Evolutionary conservation across 108 stramenopile genomes (phyloP), one percentile per base, ranked within the genome.

Genomic region (Aurantiochytrium sp.): DNA sequence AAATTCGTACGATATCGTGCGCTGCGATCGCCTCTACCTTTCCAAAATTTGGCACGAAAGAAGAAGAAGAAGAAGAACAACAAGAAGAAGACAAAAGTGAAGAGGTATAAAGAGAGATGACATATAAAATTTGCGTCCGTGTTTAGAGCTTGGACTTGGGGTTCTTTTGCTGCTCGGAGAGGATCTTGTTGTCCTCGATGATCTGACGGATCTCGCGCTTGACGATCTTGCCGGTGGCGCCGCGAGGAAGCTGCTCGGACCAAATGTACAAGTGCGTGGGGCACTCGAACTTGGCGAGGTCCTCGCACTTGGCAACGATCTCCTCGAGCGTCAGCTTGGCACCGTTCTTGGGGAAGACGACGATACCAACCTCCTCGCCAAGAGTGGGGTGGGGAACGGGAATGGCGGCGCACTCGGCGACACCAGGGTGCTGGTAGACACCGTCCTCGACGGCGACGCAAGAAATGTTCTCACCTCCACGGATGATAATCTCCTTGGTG

Each of bases 381-480:
- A 88, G 44, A 21, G 88, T 5, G 16, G 60, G 60, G 64, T 69
- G 25, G 25, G 59, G 59, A 4, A 88, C 21, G 10, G 49, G 49
- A 19, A 64, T 64, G 64, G 53, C 88, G 23, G 60, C 25, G 25
- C 44, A 51, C 28, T 73, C 64, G 25, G 51, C 88, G 42, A 91
- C 90, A 19, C 19, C 47, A 19, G 88, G 72, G 49, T 91, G 88
- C 29, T 89, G 51, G 88, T 88, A 25, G 73, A 91, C 69, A 6
- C 35, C 90, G 14, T 83, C 89, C 55, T 91, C 91, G 58, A 91
- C 87, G 19, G 89, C 91, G 44, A 87, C 58, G 89, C 88, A 89
- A n/a, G 42, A 72, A 25, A 91, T 64, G 45, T 83, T 88, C 29
- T 91, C 91, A 12, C 76, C 76, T 14, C 90, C 90, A 23, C 90